Percentiles rank a stretch among this genome's conserved stretches.
phyloP scores from a whole-genome alignment of 2,329 filamentous ascomycete species.

The Hymenoscyphus fraxineus region DNA sequence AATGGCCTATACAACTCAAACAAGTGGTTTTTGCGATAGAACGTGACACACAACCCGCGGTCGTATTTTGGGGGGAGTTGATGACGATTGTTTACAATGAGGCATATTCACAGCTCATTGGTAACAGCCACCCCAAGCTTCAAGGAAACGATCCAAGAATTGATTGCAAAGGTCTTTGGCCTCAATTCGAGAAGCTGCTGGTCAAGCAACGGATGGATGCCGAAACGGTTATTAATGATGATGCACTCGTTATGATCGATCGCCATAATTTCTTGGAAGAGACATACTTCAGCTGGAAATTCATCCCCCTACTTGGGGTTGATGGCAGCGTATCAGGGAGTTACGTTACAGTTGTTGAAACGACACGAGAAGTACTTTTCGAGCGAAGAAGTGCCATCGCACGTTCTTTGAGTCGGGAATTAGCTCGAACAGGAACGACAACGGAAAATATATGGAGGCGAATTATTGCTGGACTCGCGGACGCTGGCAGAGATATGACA shows the following conservation, averaged over 20 bases:
- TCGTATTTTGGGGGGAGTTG: constrained; percentile 37
- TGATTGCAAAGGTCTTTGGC: constrained; percentile 38
- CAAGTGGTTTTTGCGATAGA: constrained; percentile 37
- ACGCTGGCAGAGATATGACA: constrained; percentile 32
- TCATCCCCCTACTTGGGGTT: constrained; percentile 39
- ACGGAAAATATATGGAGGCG: constrained; percentile 35
- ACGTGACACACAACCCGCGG: constrained; percentile 35
- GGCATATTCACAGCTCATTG: constrained; percentile 32
- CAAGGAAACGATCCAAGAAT: constrained; percentile 38
- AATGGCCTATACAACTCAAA: constrained; percentile 41
- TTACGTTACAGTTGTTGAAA: constrained; percentile 30
- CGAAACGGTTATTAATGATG: constrained; percentile 25
- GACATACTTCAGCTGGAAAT: constrained; percentile 39
- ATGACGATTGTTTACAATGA: constrained; percentile 38
- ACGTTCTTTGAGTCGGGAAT: constrained; percentile 35
- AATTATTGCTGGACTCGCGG: constrained; percentile 20
- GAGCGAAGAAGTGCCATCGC: constrained; percentile 37
- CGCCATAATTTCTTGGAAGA: constrained; percentile 36
- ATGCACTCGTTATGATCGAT: constrained; percentile 32
- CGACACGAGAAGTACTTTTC: constrained; percentile 38
- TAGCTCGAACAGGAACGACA: constrained; percentile 25
- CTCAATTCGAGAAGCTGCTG: constrained; percentile 33
- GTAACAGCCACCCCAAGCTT: constrained; percentile 34
- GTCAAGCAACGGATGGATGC: constrained; percentile 28
- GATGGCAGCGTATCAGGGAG: constrained; percentile 29